Evolutionary conservation across 495 filamentous ascomycete genomes (phyloP).

Genomic region (Extremus antarcticus): DNA sequence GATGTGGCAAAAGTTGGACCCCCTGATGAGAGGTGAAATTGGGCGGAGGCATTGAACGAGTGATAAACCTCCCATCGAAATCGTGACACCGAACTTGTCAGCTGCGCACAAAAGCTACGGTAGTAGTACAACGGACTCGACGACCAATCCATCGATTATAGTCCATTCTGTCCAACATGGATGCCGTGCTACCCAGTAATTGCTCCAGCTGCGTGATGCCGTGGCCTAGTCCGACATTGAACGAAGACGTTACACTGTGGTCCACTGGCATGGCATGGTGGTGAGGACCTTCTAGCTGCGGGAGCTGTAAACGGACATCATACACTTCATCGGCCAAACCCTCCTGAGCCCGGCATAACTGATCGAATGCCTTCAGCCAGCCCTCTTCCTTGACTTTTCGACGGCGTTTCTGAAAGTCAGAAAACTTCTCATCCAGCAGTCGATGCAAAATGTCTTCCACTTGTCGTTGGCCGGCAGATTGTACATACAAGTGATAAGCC

Average conservation of each 20-base stretch:
- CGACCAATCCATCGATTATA: neutral
- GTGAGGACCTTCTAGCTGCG: neutral
- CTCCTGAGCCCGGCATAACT: neutral
- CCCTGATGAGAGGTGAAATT: no score
- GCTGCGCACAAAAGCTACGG: no score
- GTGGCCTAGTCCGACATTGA: neutral
- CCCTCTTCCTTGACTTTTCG: neutral
- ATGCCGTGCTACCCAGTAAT: neutral
- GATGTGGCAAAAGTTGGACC: no score
- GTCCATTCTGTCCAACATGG: neutral
- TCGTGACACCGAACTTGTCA: no score
- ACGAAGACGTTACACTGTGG: neutral
- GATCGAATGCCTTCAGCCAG: neutral
- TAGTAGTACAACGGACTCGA: no score
- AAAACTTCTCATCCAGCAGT: neutral
- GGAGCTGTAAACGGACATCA: neutral
- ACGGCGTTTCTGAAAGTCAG: neutral
- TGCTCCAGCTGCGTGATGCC: neutral
- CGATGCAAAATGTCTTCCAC: neutral
- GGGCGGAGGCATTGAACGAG: no score
- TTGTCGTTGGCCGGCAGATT: neutral
- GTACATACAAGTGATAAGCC: neutral
- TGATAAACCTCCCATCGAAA: no score
- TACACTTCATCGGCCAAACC: neutral
- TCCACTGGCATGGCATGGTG: neutral